Evolutionary conservation across 441 rosid species (phyloP).

Genomic region (Gossypium laxum): DNA sequence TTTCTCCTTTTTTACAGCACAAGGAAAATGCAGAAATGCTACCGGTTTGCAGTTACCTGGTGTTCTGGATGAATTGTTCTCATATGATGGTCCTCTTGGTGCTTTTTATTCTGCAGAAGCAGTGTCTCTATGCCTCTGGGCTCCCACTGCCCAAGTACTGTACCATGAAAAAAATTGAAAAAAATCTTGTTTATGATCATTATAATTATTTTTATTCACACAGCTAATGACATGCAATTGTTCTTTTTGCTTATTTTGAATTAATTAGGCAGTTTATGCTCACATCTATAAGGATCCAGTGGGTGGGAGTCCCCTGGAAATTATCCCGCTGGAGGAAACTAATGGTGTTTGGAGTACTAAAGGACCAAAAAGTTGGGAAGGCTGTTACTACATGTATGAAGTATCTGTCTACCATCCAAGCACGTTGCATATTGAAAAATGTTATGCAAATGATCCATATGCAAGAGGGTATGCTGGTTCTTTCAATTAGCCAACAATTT

Average conservation of each 20-base stretch:
- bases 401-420: constrained; percentile 76
- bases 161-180: not conserved
- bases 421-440: constrained; percentile 60
- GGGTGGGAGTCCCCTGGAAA: constrained; percentile 44
- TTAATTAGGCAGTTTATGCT: constrained; percentile 51
- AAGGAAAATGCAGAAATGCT: constrained; percentile 42
- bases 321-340: constrained; percentile 44
- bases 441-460: constrained; percentile 90
- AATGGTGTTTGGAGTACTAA: constrained; percentile 67
- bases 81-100: constrained; percentile 82
- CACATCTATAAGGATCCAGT: constrained; percentile 42
- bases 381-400: constrained; percentile 76
- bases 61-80: constrained; percentile 67
- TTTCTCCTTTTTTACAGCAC: constrained; percentile 38
- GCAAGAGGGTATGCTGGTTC: constrained; percentile 68
- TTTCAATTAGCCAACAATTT: constrained; percentile 25
- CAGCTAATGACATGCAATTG: not conserved
- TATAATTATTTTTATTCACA: not conserved
- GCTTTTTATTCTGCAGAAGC: constrained; percentile 49
- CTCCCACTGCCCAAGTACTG: constrained; percentile 87
- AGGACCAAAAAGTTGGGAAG: constrained; percentile 72
- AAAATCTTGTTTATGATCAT: constrained; percentile 1
- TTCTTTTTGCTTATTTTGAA: constrained; percentile 20
- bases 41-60: constrained; percentile 88
- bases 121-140: constrained; percentile 75